Conservation (phyloP, 192 early-diverging fungal genomes). For the Backusella circina region DNA sequence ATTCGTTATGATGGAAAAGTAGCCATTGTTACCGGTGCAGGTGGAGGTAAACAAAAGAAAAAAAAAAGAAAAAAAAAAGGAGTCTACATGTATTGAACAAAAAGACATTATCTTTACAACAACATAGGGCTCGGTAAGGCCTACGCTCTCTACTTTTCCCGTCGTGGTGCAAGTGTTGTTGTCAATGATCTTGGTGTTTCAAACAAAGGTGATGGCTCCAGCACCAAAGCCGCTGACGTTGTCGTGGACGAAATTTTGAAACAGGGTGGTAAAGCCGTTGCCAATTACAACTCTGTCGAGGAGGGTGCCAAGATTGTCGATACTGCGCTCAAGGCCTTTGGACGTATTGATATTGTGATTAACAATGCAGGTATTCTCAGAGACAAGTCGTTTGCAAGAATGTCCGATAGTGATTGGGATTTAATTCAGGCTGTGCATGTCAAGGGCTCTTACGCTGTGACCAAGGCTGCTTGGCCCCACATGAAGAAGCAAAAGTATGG, state of each 20-base stretch:
- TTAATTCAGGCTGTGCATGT: conserved; percentile 89
- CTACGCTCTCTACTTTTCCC: conserved; percentile 89
- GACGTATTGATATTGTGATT: conserved; percentile 91
- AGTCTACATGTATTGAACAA: too few species aligned
- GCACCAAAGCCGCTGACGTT: conserved; percentile 79
- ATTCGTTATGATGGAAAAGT: conserved; percentile 80
- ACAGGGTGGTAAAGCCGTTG: conserved; percentile 90
- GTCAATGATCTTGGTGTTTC: conserved; percentile 93
- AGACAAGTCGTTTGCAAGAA: conserved; percentile 93
- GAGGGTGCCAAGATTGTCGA: conserved; percentile 97
- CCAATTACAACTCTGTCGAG: conserved; percentile 96
- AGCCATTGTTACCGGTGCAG: conserved; percentile 93
- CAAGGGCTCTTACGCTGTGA: conserved; percentile 90
- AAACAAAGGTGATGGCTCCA: conserved; percentile 69
- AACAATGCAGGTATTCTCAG: conserved; percentile 98
- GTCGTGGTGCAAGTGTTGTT: conserved; percentile 91
- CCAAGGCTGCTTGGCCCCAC: conserved; percentile 94
- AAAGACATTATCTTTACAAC: not conserved
- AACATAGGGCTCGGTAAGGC: conserved; percentile 68
- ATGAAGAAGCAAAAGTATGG: conserved; percentile 96
- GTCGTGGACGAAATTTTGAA: conserved; percentile 93
- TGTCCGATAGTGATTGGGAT: conserved; percentile 98
- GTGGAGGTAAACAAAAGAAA: conserved; percentile 61
- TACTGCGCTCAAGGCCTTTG: conserved; percentile 92
- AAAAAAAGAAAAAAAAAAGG: too few species aligned